Conservation (phyloP, 192 early-diverging fungal genomes). For the Coemansia sp. region DNA sequence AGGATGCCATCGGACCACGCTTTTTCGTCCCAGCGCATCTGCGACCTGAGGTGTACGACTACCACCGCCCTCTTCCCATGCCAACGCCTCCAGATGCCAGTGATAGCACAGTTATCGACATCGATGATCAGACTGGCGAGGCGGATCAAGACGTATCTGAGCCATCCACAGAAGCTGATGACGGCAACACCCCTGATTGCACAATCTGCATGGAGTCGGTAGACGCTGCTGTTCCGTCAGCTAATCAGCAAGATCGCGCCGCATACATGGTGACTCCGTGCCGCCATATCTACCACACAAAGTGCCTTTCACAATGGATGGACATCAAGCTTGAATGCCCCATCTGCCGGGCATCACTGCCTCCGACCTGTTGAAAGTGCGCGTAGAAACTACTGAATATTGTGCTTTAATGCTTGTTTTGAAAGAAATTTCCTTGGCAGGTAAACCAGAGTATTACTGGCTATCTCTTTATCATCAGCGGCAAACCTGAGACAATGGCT, state of each 20-base stretch:
- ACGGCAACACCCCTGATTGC: conserved; percentile 50
- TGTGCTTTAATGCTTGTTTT: background rate
- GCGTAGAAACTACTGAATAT: background rate
- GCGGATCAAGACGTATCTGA: background rate
- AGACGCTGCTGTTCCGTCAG: conserved; percentile 40
- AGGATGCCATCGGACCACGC: conserved; percentile 68
- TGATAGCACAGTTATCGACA: background rate
- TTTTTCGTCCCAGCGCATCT: conserved; percentile 71
- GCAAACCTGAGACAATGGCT: no score
- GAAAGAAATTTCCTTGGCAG: no score
- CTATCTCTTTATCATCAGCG: no score
- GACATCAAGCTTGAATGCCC: conserved; percentile 77
- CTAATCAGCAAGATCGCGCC: conserved; percentile 39
- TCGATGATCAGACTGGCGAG: background rate
- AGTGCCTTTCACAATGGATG: conserved; percentile 75
- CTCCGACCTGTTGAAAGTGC: conserved; percentile 45
- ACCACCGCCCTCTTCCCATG: conserved; percentile 61
- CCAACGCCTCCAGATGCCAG: background rate
- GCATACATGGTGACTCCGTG: conserved; percentile 80
- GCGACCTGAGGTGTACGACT: conserved; percentile 68
- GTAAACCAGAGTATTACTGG: no score
- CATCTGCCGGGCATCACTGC: conserved; percentile 62
- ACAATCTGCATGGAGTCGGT: conserved; percentile 67
- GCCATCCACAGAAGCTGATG: background rate
- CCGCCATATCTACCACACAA: conserved; percentile 74